Percentiles rank a stretch among this genome's conserved stretches.
phyloP scores from a whole-genome alignment of 768 basidiomycete species.

The Termitomyces heimii region DNA sequence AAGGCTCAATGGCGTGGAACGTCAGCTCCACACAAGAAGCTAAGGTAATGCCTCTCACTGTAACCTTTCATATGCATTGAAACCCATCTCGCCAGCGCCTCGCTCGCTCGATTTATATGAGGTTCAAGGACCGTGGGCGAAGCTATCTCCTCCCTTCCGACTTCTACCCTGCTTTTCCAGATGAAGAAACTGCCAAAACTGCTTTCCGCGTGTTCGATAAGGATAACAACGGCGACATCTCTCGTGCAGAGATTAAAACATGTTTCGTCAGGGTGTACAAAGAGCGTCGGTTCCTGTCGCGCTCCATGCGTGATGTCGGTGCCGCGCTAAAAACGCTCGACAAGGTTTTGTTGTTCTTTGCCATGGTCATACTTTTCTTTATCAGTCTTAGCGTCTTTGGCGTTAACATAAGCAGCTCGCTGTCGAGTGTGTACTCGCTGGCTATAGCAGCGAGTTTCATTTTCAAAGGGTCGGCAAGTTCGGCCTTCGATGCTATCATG shows the following conservation, averaged over 20 bases:
- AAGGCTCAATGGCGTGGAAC: constrained; percentile 42
- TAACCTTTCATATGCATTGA: background rate
- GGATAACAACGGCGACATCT: constrained; percentile 74
- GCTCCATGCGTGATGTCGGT: constrained; percentile 72
- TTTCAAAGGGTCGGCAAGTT: constrained; percentile 70
- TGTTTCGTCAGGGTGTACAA: constrained; percentile 67
- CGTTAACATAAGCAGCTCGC: constrained; percentile 53
- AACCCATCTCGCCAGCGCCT: constrained; percentile 39
- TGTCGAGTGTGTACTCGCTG: constrained; percentile 71
- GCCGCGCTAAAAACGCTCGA: constrained; percentile 63
- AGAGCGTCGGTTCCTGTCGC: constrained; percentile 69
- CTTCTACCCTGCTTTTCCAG: constrained; percentile 63
- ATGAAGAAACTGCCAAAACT: constrained; percentile 46
- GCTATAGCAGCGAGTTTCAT: constrained; percentile 74
- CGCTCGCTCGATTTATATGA: constrained; percentile 59
- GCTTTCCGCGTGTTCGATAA: constrained; percentile 76
- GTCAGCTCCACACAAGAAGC: constrained; percentile 58
- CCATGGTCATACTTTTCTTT: constrained; percentile 62
- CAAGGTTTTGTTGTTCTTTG: constrained; percentile 56
- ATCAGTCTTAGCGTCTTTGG: constrained; percentile 70
- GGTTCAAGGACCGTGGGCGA: constrained; percentile 51
- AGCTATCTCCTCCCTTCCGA: constrained; percentile 62
- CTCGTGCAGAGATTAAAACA: constrained; percentile 69
- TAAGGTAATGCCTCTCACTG: constrained; percentile 35
- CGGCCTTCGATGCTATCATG: constrained; percentile 75